Evolutionary conservation across 1,284 basidiomycete species (phyloP).

Genomic region (Mycosarcoma mackinlayi): DNA sequence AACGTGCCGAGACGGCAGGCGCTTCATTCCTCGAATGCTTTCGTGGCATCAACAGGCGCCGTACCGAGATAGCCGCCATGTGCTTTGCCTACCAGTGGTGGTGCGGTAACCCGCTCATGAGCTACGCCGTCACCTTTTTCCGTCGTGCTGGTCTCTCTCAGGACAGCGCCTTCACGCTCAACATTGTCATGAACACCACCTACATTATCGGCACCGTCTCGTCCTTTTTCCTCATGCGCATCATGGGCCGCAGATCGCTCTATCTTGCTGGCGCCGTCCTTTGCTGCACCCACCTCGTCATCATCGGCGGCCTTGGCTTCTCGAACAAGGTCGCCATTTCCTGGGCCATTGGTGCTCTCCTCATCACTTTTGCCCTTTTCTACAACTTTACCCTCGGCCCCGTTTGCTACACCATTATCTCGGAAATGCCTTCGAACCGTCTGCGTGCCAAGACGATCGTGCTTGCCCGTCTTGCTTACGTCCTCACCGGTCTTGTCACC

Average conservation of each 20-base stretch:
- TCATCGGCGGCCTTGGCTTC: constrained; percentile 70
- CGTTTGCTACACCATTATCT: constrained; percentile 70
- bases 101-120: constrained; percentile 62
- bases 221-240: constrained; percentile 69
- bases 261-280: constrained; percentile 71
- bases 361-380: constrained; percentile 70
- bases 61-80: constrained; percentile 69
- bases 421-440: constrained; percentile 70
- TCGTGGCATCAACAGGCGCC: constrained; percentile 67
- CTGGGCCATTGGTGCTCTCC: constrained; percentile 69
- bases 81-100: constrained; percentile 66
- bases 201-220: constrained; percentile 68
- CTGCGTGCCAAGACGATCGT: constrained; percentile 72
- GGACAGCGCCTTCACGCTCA: constrained; percentile 68
- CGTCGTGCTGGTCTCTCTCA: constrained; percentile 69
- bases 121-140: constrained; percentile 68
- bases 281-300: constrained; percentile 67
- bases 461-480: constrained; percentile 71
- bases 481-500: constrained; percentile 61
- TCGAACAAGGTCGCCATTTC: constrained; percentile 24
- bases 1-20: constrained; percentile 65
- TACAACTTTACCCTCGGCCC: constrained; percentile 69
- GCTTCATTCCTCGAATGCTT: constrained; percentile 70
- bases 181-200: constrained; percentile 68
- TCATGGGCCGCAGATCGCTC: constrained; percentile 69